phyloP scores from a whole-genome alignment of 352 stramenopile genomes.

The Elongisporangium prolatum region DNA sequence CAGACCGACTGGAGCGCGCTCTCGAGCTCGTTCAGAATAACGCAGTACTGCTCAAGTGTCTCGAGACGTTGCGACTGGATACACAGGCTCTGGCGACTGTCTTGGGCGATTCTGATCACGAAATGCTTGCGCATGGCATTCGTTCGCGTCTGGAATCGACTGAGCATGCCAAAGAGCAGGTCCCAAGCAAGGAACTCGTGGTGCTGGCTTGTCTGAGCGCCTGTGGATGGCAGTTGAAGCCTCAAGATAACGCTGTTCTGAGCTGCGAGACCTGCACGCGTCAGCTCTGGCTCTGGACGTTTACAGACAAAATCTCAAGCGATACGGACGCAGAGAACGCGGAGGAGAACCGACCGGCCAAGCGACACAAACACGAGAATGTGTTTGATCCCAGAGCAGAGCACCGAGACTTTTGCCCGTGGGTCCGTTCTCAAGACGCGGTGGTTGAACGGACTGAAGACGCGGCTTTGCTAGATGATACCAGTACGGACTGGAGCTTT shows the following conservation, averaged over 20 bases:
- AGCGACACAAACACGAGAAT: constrained; percentile 21
- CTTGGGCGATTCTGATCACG: constrained; percentile 8
- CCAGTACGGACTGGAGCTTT: constrained; percentile 18
- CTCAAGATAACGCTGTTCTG: background rate
- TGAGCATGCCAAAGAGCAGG: constrained; percentile 1
- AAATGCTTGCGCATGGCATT: constrained; percentile 6
- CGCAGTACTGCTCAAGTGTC: constrained; percentile 9
- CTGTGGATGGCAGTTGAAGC: constrained; percentile 37
- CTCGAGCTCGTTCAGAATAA: constrained; percentile 12
- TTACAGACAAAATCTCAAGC: constrained; percentile 3
- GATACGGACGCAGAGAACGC: background rate
- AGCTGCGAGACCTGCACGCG: background rate
- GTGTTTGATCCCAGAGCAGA: constrained; percentile 17
- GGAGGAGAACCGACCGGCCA: constrained; percentile 10
- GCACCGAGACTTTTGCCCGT: constrained; percentile 65
- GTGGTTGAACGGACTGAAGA: constrained; percentile 1
- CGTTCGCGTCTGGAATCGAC: background rate
- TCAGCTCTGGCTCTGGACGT: background rate
- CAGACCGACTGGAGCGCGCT: constrained; percentile 12
- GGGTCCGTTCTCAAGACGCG: constrained; percentile 22
- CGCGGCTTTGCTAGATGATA: constrained; percentile 8
- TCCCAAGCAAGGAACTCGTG: constrained; percentile 13
- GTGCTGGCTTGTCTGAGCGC: constrained; percentile 25
- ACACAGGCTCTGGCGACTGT: constrained; percentile 6
- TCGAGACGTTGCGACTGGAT: constrained; percentile 9